Percentiles rank a stretch among this genome's conserved stretches.
These are phyloP conservation scores for Syzygium aqueum DNA, from an alignment of 345 rosid genomes.

Conservation along the genomic window DNA sequence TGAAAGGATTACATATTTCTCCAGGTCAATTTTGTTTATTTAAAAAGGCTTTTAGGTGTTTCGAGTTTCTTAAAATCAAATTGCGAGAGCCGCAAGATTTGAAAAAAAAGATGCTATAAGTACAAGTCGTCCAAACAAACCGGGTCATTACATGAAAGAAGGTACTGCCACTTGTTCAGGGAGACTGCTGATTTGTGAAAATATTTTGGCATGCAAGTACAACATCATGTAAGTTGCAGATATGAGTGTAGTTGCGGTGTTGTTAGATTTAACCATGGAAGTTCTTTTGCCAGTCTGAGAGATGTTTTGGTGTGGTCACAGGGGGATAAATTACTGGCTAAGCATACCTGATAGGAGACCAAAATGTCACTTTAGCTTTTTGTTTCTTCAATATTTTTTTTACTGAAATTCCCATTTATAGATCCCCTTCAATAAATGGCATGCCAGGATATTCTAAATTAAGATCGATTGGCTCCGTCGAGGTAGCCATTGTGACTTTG, in stretches of 20 bases:
- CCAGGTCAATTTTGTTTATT: neutral
- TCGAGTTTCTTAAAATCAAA: neutral
- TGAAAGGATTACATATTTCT: neutral
- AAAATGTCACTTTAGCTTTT: neutral
- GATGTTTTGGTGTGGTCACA: neutral
- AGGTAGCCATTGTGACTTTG: neutral
- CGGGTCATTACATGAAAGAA: neutral
- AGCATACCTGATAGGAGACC: neutral
- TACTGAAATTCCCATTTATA: neutral
- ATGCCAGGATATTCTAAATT: no score
- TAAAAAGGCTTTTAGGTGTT: neutral
- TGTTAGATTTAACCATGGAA: neutral
- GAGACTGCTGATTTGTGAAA: neutral
- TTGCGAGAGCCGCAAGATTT: neutral
- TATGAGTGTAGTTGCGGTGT: neutral
- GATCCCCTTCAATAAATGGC: neutral
- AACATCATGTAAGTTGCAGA: neutral
- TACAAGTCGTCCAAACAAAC: neutral
- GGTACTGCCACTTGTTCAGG: neutral
- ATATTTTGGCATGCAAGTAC: neutral
- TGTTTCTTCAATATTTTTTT: neutral
- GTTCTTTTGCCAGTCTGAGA: neutral
- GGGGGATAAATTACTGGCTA: neutral
- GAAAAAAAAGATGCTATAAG: fast-evolving
- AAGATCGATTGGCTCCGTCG: neutral